A percentile compares a stretch with the other conserved stretches of the same genome.
Conservation (phyloP, 805 yeast species). For the Saccharomycopsis fibuligera region DNA sequence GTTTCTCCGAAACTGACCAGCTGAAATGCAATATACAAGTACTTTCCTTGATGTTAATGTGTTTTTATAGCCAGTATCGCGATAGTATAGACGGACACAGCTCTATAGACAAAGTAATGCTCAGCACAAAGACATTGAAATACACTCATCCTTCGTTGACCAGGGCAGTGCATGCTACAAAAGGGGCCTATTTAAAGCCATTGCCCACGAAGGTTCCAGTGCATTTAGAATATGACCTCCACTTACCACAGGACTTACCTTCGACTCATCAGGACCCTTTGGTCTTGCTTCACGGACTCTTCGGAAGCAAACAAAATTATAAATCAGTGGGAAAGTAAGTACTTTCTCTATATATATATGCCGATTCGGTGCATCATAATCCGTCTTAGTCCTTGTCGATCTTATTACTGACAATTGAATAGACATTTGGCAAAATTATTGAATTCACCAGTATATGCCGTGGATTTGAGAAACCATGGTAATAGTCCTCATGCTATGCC, state of each 20-base stretch:
- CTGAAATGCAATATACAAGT: no score
- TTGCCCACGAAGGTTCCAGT: constrained; percentile 16
- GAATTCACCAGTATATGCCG: constrained; percentile 32
- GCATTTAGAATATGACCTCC: constrained; percentile 14
- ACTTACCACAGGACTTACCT: constrained; percentile 4
- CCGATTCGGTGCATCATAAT: no score
- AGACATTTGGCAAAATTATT: constrained; percentile 30
- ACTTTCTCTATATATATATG: no score
- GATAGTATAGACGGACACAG: no score
- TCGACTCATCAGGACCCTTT: constrained; percentile 29
- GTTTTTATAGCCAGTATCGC: no score
- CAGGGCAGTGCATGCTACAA: no score
- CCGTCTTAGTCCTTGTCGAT: no score
- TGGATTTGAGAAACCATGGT: constrained; percentile 57
- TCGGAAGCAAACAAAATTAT: constrained; percentile 44
- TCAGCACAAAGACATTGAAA: no score
- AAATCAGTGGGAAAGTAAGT: constrained; percentile 34
- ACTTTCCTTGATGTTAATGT: no score
- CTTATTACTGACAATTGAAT: no score
- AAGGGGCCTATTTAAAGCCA: background rate
- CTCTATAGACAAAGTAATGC: no score
- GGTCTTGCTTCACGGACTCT: constrained; percentile 47
- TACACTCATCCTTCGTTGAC: background rate
- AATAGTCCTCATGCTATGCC: constrained; percentile 39
- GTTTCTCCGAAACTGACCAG: no score